phyloP scores from a whole-genome alignment of 306 rosid genomes.

The Macrotyloma uniflorum region DNA sequence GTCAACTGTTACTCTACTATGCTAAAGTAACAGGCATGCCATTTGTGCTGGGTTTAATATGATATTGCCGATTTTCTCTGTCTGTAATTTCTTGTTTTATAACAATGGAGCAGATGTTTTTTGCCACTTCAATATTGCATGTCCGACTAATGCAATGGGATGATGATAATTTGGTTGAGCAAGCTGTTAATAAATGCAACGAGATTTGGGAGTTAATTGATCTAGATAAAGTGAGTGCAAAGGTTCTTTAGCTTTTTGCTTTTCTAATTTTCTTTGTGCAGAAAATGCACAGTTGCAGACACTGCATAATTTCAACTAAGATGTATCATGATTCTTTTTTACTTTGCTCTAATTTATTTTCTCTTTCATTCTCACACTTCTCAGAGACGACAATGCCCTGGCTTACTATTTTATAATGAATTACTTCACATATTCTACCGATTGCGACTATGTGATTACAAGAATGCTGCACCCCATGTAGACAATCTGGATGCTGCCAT shows the following conservation, averaged over 20 bases:
- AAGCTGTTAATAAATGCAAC: slow-evolving; percentile 74
- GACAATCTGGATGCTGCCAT: slow-evolving; percentile 92
- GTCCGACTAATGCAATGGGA: slow-evolving; percentile 98
- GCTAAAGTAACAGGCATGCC: slow-evolving; percentile 10
- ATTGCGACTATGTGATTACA: slow-evolving; percentile 90
- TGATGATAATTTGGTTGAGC: slow-evolving; percentile 74
- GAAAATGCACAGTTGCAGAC: background rate
- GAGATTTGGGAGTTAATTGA: slow-evolving; percentile 81
- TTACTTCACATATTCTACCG: slow-evolving; percentile 88
- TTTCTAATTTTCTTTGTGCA: slow-evolving; percentile 2
- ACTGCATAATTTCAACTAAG: slow-evolving; percentile 29
- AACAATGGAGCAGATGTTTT: slow-evolving; percentile 79
- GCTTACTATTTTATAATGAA: slow-evolving; percentile 88
- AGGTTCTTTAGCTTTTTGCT: slow-evolving; percentile 37
- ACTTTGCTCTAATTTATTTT: slow-evolving; percentile 26
- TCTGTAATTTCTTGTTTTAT: slow-evolving; percentile 46
- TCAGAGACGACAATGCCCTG: slow-evolving; percentile 77
- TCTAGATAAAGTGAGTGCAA: slow-evolving; percentile 70
- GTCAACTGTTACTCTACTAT: slow-evolving; percentile 28
- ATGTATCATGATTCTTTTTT: slow-evolving; percentile 26
- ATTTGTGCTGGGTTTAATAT: slow-evolving; percentile 23
- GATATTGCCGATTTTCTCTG: slow-evolving; percentile 17
- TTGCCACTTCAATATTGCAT: slow-evolving; percentile 86
- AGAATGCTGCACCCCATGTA: slow-evolving; percentile 85
- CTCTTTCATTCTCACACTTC: slow-evolving; percentile 29